Conservation (phyloP, 2,329 filamentous ascomycete genomes). For the Peltaster fructicola region DNA sequence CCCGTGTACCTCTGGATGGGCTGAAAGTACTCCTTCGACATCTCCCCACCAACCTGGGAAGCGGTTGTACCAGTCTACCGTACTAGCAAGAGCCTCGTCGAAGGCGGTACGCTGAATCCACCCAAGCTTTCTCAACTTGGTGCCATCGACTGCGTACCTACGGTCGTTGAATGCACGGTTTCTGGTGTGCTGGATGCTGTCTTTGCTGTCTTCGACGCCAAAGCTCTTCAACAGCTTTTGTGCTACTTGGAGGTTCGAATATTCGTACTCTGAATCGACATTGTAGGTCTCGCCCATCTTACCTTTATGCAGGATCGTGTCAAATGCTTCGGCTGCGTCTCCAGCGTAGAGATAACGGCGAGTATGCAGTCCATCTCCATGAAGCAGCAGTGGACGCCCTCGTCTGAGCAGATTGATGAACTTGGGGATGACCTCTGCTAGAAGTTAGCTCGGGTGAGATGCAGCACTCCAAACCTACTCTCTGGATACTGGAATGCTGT, state of each 20-base stretch:
- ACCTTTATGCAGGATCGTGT: constrained; percentile 68
- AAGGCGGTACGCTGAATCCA: constrained; percentile 53
- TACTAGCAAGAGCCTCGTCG: constrained; percentile 42
- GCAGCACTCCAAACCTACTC: constrained; percentile 6
- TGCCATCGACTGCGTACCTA: constrained; percentile 53
- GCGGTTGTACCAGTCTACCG: constrained; percentile 51
- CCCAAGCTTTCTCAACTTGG: constrained; percentile 47
- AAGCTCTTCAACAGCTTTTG: constrained; percentile 46
- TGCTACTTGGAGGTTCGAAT: constrained; percentile 57
- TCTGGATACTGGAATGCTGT: constrained; percentile 10
- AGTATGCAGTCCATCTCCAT: constrained; percentile 59
- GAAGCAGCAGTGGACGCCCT: constrained; percentile 48
- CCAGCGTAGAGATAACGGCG: constrained; percentile 62
- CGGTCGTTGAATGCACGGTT: constrained; percentile 67
- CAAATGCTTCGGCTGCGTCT: constrained; percentile 66
- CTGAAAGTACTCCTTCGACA: constrained; percentile 49
- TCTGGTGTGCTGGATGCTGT: constrained; percentile 56
- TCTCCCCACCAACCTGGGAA: constrained; percentile 59
- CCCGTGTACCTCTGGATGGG: constrained; percentile 31
- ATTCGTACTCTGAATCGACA: constrained; percentile 59
- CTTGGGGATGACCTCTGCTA: constrained; percentile 63
- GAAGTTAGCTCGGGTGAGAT: constrained; percentile 1
- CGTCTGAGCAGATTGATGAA: constrained; percentile 57
- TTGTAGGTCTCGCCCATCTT: constrained; percentile 64
- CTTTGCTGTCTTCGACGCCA: constrained; percentile 35